Conservation (phyloP, 768 basidiomycete species). For the Mrakia blollopis region DNA sequence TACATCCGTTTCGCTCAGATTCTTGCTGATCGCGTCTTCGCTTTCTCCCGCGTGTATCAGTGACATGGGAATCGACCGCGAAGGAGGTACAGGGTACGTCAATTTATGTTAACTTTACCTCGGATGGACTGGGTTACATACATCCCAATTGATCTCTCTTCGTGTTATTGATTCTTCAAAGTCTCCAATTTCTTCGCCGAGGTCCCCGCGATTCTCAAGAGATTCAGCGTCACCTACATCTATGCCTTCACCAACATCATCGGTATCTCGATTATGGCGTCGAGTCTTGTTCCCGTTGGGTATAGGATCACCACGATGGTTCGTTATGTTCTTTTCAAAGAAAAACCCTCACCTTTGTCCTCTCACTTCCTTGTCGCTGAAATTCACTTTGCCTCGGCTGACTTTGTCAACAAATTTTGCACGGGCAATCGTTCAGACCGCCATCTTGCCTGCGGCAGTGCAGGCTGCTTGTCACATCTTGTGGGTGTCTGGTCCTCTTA, state of each 20-base stretch:
- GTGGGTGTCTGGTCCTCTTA: slow-evolving; percentile 17
- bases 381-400: not conserved
- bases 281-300: slow-evolving; percentile 21
- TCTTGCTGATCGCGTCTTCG: not conserved
- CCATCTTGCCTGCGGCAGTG: slow-evolving; percentile 41
- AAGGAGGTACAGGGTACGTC: slow-evolving; percentile 25
- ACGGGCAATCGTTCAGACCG: no score
- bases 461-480: slow-evolving; percentile 42
- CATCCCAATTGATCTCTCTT: not conserved
- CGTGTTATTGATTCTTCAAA: not conserved
- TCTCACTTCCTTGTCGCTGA: not conserved
- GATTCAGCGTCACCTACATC: slow-evolving; percentile 27
- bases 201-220: slow-evolving; percentile 30
- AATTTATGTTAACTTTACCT: not conserved
- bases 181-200: slow-evolving; percentile 33
- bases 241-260: slow-evolving; percentile 19
- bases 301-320: slow-evolving; percentile 29
- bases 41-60: not conserved
- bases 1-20: not conserved
- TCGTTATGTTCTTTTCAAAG: not conserved
- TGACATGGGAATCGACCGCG: slow-evolving; percentile 28
- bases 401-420: no score
- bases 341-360: not conserved
- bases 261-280: slow-evolving; percentile 29
- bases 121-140: not conserved